phyloP scores from a whole-genome alignment of 208 protist genomes.

The Strigomonas culicis region DNA sequence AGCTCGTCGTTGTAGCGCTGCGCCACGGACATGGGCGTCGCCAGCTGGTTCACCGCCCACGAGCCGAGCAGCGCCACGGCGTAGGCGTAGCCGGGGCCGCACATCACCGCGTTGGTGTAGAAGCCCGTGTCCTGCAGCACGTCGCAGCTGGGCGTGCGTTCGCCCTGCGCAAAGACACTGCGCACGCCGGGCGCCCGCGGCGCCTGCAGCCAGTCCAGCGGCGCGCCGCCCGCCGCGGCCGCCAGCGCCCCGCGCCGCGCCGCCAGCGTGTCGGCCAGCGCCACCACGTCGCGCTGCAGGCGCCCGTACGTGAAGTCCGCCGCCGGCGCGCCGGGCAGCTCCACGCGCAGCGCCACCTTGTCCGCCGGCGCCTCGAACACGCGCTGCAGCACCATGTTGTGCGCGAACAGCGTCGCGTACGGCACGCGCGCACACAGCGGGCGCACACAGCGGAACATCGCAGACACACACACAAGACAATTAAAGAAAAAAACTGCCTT shows the following conservation, averaged over 20 bases:
- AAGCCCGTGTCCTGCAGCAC: constrained; percentile 57
- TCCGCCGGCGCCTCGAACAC: constrained; percentile 58
- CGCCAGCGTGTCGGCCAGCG: constrained; percentile 54
- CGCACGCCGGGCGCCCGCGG: constrained; percentile 42
- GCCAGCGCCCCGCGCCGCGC: constrained; percentile 43
- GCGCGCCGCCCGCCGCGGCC: constrained; percentile 22
- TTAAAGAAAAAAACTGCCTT: constrained; percentile 5
- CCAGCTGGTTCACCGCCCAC: constrained; percentile 78
- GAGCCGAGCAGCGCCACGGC: constrained; percentile 68
- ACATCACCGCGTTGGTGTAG: constrained; percentile 60
- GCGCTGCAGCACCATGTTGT: constrained; percentile 61
- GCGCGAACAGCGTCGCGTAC: constrained; percentile 73
- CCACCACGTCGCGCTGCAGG: constrained; percentile 77
- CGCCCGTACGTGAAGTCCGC: constrained; percentile 66
- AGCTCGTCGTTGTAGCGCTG: constrained; percentile 73
- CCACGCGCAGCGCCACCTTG: constrained; percentile 61
- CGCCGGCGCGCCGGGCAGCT: constrained; percentile 43
- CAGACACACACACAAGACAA: constrained; percentile 2
- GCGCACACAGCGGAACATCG: constrained; percentile 37
- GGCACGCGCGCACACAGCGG: constrained; percentile 41
- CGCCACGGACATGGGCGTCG: constrained; percentile 64
- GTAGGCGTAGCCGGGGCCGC: constrained; percentile 63
- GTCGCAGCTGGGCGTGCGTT: constrained; percentile 60
- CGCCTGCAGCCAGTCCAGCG: constrained; percentile 67
- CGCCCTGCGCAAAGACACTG: constrained; percentile 61